Base-by-base conservation (phyloP, 2,329 filamentous ascomycete species). In the Arthroderma sp. region DNA sequence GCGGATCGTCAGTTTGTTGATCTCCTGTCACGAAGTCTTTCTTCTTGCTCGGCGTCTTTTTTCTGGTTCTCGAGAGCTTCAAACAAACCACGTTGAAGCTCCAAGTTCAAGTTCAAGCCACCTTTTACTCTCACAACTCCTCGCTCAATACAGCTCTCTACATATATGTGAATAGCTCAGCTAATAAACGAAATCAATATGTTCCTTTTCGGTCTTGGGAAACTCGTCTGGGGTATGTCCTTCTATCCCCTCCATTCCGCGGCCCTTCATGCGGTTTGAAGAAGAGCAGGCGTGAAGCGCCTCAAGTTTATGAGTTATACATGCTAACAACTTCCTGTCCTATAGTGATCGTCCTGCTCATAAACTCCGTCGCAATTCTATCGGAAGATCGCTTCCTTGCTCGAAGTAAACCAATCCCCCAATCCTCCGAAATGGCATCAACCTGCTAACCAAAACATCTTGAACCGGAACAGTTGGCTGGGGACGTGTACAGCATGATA, bases 321-420 rank as follows among this genome's bases (percentile, higher is more conserved):
- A 49, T 54, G 47, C 43, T 46, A 38, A 29, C 36, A 9, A 5
- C 33, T 48, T 34, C 46, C 34, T 8, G 27, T 36, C 22, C 34
- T 50, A 29, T 50, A 87, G 84, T 89, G 54, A 75, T 79, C 55
- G 73, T 94, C 62, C 85, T 96, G 58, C 77, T 96, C 61, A 80
- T 91, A 67, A 98, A 98, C 67, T 86, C 86, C 53, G 82, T 96
- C 61, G 86, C 88, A 51, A 80, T 95, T 60, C 82, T 96, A 53
- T 94, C 86, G 56, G 88, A 94, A 77, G 87, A 94, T 68, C 83
- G 87, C 50, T 94, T 94, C 66, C 83, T 94, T 53, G 83, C 82
- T 46, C 79, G 86, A 66, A 87, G 68, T 82, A 79, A 65, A 22
- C 15, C 15, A 22, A 49, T 30, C 38, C 3, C 11, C 36, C 10